Conservation (phyloP, 805 yeast genomes). For the Clavispora asparagi region DNA sequence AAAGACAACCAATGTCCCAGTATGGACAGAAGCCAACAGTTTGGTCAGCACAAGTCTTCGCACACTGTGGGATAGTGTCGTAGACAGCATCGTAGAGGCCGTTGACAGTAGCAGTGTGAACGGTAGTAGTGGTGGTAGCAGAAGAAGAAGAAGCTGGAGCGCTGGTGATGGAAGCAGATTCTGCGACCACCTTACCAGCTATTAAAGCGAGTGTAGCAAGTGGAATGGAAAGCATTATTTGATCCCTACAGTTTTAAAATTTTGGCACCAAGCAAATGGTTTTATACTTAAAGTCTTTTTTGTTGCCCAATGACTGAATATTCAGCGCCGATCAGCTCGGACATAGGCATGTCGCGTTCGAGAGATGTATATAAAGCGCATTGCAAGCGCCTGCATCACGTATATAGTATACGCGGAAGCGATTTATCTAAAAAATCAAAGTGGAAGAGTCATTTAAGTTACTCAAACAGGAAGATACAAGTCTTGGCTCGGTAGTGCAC, state of each 20-base stretch:
- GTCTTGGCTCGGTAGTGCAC: neutral
- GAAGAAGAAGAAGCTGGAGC: constrained; percentile 1
- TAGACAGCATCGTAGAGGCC: constrained; percentile 10
- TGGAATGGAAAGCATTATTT: neutral
- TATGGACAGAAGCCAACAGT: constrained; percentile 7
- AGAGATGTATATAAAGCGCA: neutral
- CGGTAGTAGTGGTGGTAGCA: constrained; percentile 1
- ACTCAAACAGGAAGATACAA: neutral
- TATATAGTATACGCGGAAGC: neutral
- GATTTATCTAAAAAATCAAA: neutral
- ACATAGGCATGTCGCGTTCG: neutral
- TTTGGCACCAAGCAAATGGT: neutral
- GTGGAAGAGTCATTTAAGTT: neutral
- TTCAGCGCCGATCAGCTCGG: neutral
- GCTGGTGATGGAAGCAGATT: constrained; percentile 5
- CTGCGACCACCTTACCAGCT: neutral
- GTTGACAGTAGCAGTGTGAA: constrained; percentile 9
- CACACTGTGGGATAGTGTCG: constrained; percentile 8
- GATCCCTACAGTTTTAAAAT: neutral
- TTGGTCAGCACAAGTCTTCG: constrained; percentile 6
- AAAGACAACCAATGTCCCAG: constrained; percentile 14
- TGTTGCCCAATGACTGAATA: neutral
- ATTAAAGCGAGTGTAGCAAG: neutral
- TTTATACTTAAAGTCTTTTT: neutral
- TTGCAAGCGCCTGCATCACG: neutral